Base-by-base conservation (phyloP, 129 eudicot species). In the Glebionis coronaria region DNA sequence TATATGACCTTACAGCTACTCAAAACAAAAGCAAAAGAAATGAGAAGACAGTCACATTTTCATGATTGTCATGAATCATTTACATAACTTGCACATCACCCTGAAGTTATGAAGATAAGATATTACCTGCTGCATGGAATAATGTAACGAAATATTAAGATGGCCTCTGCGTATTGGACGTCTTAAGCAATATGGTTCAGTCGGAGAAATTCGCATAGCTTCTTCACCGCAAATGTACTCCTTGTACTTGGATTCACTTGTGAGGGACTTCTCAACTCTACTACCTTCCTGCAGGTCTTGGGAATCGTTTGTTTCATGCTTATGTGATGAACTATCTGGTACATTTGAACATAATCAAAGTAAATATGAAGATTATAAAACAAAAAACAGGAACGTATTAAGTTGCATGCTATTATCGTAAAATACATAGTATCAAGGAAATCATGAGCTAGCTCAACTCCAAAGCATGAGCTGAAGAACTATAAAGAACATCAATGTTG, bases 151-250 rank as follows among this genome's bases (percentile, higher is more conserved):
- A 29, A 94, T 81, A 81, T 94, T 94, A 49, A 94, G 84, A 79
- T 84, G 99, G 60, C 99, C 99, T 77, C 99, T 83, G 54, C 99
- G 99, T 70, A 94, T 87, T 19, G 99, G 99, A 61, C 97, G 84
- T 15, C 97, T 83, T 75, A 94, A 60, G 82, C 95, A 84, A 81
- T 94, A 94, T 20, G 99, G 99, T 79, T 94, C 97, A 73, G 78
- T 73, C 11, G 97, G 95, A 20, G 97, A 82, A 46, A 90, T 89
- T 84, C 78, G 77, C 71, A 89, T 76, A 74, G 99, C 97, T 84
- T 94, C 99, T 72, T 94, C 99, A 63, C 99, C 97, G 71, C 67
- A 86, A 15, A 94, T 83, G 65, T 67, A 81, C 82, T 89, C 99
- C 63, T 79, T 84, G 70, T 84, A 84, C 73, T 73, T 89, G 65